Evolutionary conservation across 1,284 basidiomycete species (phyloP), one percentile per base, ranked within the genome.

Genomic region (Caloboletus inedulis): DNA sequence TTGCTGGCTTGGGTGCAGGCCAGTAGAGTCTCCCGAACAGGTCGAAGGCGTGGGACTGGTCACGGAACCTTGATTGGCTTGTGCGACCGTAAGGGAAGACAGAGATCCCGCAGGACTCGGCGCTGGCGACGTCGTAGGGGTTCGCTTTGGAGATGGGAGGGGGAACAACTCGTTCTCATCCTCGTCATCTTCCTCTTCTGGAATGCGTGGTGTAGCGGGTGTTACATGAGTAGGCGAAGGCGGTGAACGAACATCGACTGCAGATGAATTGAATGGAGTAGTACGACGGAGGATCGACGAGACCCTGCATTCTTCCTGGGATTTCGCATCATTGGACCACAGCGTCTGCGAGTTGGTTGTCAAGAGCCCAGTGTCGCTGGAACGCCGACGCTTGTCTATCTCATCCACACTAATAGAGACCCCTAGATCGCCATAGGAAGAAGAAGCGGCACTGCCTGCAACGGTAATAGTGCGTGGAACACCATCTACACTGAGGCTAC

Each of bases 361-460:
- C 6, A 44, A 48, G 1, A 36, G 39, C 3, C 47, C 61, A 0
- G 25, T 55, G 29, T 76, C 72, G n/a, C 61, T 66, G 6, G 73
- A 74, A 45, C 71, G 72, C 18, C 75, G 71, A n/a, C 76, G 71
- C 59, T 74, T 78, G 55, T 84, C 83, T 2, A 82, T 75, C 61
- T 87, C 84, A 57, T 87, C 84, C 0, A 85, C 81, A 3, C 69
- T 78, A 34, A 85, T 71, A 51, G 70, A 59, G 13, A 72, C 51
- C 4, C 63, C 55, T 14, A 60, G 52, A 31, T 54, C 29, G 13
- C 58, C 60, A 27, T 66, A 64, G 1, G 63, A 54, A 7, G 63
- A 51, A 34, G 59, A 55, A 29, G 62, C 64, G 3, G 55, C 46
- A 45, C 67, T 69, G 30, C 69, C 66, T 3, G 56, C 55, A 2